Percentiles rank a stretch among this genome's conserved stretches.
These are phyloP conservation scores for Linnemannia hyalina DNA, from an alignment of 192 early-diverging fungal genomes.

Conservation along the genomic window DNA sequence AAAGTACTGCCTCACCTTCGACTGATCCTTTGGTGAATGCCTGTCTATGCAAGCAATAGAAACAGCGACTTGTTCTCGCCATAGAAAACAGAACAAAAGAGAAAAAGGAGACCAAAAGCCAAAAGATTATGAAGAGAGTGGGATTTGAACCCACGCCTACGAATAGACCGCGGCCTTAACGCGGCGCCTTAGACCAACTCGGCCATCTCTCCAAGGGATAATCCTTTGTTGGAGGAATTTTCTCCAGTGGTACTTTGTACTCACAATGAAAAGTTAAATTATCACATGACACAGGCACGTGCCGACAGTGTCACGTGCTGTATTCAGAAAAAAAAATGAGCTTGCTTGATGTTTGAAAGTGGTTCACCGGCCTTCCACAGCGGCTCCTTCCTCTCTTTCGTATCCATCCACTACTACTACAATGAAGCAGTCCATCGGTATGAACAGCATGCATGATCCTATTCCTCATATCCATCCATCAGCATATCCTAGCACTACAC, in stretches of 20 bases:
- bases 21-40: too few species aligned
- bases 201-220: conserved; percentile 54
- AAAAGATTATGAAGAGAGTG: conserved; percentile 60
- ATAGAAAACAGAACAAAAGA: too few species aligned
- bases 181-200: conserved; percentile 67
- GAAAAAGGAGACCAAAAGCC: too few species aligned
- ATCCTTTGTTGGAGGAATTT: not conserved
- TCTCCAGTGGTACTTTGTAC: not conserved
- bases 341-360: too few species aligned
- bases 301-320: too few species aligned
- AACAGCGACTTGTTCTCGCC: too few species aligned
- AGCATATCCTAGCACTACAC: not conserved
- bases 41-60: too few species aligned
- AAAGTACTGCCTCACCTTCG: not conserved
- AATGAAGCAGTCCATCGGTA: conserved; percentile 4
- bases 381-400: not conserved
- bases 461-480: not conserved
- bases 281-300: not conserved
- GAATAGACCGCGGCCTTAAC: conserved; percentile 63
- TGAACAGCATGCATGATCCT: not conserved
- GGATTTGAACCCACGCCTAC: conserved; percentile 69
- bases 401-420: not conserved
- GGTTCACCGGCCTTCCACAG: not conserved
- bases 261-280: not conserved
- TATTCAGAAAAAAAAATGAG: too few species aligned